Conservation (phyloP, 495 filamentous ascomycete species). For the Aspergillus sparsus region DNA sequence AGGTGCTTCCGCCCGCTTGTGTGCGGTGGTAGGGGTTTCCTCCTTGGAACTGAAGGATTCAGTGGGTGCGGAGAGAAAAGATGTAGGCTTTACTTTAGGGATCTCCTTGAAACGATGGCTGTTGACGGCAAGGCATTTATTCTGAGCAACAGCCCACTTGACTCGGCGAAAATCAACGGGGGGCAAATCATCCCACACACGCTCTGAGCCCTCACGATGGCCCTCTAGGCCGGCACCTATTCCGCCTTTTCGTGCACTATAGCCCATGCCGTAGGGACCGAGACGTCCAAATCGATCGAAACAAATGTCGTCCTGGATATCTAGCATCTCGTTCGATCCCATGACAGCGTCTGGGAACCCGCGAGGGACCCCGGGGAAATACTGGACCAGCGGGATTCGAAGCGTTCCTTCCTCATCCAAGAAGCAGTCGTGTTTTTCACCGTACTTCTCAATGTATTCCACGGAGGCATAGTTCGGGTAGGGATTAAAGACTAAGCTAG, state of each 20-base stretch:
- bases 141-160: constrained; percentile 74
- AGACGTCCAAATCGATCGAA: constrained; percentile 90
- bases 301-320: constrained; percentile 82
- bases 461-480: constrained; percentile 66
- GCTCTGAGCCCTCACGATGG: constrained; percentile 71
- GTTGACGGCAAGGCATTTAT: constrained; percentile 69
- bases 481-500: constrained; percentile 64
- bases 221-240: constrained; percentile 78
- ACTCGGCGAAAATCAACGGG: constrained; percentile 74
- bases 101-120: constrained; percentile 64
- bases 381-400: constrained; percentile 66
- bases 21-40: constrained; percentile 14
- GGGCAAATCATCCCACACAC: constrained; percentile 66
- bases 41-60: constrained; percentile 32
- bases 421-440: constrained; percentile 72
- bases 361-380: constrained; percentile 69
- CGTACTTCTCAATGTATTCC: constrained; percentile 60
- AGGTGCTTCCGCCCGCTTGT: constrained; percentile 17
- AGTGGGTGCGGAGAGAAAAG: constrained; percentile 48
- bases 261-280: constrained; percentile 89
- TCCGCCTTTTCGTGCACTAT: constrained; percentile 72
- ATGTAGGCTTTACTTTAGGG: constrained; percentile 42
- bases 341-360: constrained; percentile 82
- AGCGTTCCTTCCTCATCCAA: constrained; percentile 63
- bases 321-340: constrained; percentile 79